Conservation (phyloP, 78 protist genomes). For the slime mould (Dictyostelium discoideum) region dicty_2.7 NC_007089.4:4887001-4887500, state of each 20-base stretch:
- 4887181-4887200: constrained; percentile 6
- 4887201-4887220: not conserved
- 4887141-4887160: not conserved
- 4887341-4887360: constrained; percentile 32
- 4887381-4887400: not conserved
- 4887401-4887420: not conserved
- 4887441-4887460: not conserved
- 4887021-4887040: constrained; percentile 11
- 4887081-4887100: not conserved
- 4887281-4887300: not conserved
- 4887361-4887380: constrained; percentile 39
- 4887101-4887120: not conserved
- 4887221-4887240: not conserved
- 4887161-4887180: constrained; percentile 11
- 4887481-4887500: constrained; percentile 45
- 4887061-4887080: not conserved
- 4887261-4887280: not conserved
- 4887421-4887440: not conserved
- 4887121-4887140: not conserved
- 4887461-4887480: constrained; percentile 65
- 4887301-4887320: constrained; percentile 39
- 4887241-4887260: not conserved
- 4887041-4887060: not conserved
- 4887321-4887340: constrained; percentile 42
- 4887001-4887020: not conserved